A percentile compares a stretch with the other conserved stretches of the same genome.
Evolutionary conservation across 148 eudicot species (phyloP).

Genomic region (Arbutus unedo): DNA sequence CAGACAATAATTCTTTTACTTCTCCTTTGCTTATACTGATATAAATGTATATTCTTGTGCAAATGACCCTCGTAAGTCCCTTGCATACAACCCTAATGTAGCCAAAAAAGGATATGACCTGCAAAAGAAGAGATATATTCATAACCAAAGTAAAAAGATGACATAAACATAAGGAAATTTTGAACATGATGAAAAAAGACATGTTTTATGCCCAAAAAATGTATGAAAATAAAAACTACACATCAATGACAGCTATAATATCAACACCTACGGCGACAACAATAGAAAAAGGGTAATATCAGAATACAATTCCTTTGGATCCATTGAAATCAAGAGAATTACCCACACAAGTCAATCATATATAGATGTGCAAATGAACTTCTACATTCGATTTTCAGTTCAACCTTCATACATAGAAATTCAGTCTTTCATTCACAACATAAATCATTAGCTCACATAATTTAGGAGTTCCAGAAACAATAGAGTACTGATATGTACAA

Average conservation of each 20-base stretch:
- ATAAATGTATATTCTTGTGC: too few relatives aligned
- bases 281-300: background rate
- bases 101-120: constrained; percentile 90
- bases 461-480: background rate
- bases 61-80: background rate
- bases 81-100: constrained; percentile 1
- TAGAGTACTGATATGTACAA: background rate
- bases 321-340: background rate
- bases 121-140: constrained; percentile 31
- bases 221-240: background rate
- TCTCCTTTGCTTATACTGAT: background rate
- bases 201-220: background rate
- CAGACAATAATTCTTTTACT: too few relatives aligned
- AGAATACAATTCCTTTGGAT: background rate
- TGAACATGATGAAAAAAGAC: background rate
- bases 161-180: background rate
- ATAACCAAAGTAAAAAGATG: background rate
- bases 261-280: background rate
- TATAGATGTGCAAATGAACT: background rate
- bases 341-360: background rate
- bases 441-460: background rate
- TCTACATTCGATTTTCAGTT: background rate
- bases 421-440: background rate
- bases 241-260: background rate
- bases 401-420: background rate